phyloP scores from a whole-genome alignment of 345 rosid genomes.

The Boechera retrofracta region DNA sequence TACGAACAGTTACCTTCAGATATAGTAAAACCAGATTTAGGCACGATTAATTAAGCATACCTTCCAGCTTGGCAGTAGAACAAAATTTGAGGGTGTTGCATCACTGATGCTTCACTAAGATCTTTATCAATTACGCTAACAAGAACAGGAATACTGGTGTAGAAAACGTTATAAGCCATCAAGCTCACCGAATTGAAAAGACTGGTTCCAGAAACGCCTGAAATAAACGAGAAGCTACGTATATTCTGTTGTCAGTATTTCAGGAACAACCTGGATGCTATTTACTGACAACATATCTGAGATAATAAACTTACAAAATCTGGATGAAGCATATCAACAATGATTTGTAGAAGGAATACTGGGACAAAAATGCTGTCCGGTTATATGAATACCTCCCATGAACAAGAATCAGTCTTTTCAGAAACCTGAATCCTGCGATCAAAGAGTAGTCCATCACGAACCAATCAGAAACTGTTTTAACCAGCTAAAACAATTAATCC shows the following conservation, averaged over 20 bases:
- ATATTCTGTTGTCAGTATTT: constrained; percentile 53
- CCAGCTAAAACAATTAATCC: background rate
- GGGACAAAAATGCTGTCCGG: constrained; percentile 94
- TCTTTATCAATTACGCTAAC: constrained; percentile 96
- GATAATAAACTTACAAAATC: constrained; percentile 77
- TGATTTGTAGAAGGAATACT: constrained; percentile 96
- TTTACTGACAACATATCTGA: constrained; percentile 5
- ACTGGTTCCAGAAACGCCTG: constrained; percentile 99
- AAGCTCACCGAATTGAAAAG: constrained; percentile 97
- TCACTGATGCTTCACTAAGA: constrained; percentile 86
- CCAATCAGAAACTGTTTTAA: constrained; percentile 9
- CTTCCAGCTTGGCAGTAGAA: constrained; percentile 99
- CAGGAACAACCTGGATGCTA: constrained; percentile 10
- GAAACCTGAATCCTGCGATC: constrained; percentile 86
- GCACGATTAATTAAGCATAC: constrained; percentile 44
- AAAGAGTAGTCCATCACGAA: constrained; percentile 36
- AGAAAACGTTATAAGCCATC: constrained; percentile 98
- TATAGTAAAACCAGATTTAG: background rate
- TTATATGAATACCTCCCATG: constrained; percentile 98
- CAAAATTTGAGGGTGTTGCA: constrained; percentile 98
- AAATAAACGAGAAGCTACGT: constrained; percentile 92
- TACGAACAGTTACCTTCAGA: constrained; percentile 15
- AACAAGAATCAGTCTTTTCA: constrained; percentile 88
- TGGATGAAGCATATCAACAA: constrained; percentile 93
- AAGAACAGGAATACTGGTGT: constrained; percentile 93